Percentiles rank a stretch among this genome's conserved stretches.
Evolutionary conservation across 306 rosid genomes (phyloP).

Genomic region (Citrullus colocynthis): DNA sequence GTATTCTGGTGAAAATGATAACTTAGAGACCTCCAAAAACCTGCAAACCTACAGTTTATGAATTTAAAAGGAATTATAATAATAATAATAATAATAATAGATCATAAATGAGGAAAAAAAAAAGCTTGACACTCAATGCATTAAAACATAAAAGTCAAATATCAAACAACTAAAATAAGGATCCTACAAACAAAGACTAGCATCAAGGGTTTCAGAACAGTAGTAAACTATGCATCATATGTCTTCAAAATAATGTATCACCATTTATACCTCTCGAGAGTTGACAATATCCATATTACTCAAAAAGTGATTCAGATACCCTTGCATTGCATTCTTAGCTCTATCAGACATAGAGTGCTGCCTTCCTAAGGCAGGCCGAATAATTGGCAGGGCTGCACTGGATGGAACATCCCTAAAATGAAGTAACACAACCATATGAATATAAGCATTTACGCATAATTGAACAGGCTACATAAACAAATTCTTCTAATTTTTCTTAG

Average conservation of each 20-base stretch:
- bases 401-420: constrained; percentile 94
- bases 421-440: constrained; percentile 22
- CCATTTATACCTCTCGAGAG: constrained; percentile 69
- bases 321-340: constrained; percentile 93
- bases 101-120: constrained; percentile 6
- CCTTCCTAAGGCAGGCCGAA: constrained; percentile 89
- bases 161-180: background rate
- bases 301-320: constrained; percentile 90
- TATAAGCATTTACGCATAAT: constrained; percentile 12
- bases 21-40: constrained; percentile 90
- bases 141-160: background rate
- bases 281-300: constrained; percentile 88
- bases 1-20: constrained; percentile 90
- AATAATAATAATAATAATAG: background rate
- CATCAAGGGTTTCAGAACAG: background rate
- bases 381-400: constrained; percentile 88
- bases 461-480: constrained; percentile 2
- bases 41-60: constrained; percentile 67
- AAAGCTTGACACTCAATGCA: background rate
- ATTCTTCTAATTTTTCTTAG: background rate
- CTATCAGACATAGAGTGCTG: constrained; percentile 85
- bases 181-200: background rate
- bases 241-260: background rate
- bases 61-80: constrained; percentile 13
- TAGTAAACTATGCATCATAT: background rate